Evolutionary conservation across 495 filamentous ascomycete species (phyloP), one percentile per base, ranked within the genome.

Genomic region (Evernia prunastri): DNA sequence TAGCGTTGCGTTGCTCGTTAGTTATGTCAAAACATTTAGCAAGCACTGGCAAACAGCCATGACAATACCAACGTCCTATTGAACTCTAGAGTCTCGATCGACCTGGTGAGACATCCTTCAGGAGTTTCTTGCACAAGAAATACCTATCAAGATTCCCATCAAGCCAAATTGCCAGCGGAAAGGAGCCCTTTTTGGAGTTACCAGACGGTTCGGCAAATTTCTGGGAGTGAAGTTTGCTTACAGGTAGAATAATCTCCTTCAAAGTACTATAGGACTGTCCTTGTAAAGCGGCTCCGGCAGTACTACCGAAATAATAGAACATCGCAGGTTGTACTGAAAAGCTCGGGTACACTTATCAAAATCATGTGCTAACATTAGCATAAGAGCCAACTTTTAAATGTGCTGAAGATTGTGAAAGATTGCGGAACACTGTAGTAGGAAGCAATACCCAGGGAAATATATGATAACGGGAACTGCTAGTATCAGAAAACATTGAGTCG

Each of bases 61-160:
- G 27, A 62, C 42, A 31, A 62, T 62, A 35, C 60, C 60, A 18
- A 62, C 31, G 17, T 62, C 40, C 33, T 23, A 18, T 43, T 62
- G 45, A 5, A 62, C 33, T 25, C 58, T 60, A 23, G 20, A 5
- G 9, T 17, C 47, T 53, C 47, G 20, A n/a, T 53, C 47, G 18
- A 17, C 27, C 27, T 9, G 9, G 6, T 18, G 27, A n/a, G 6
- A 29, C 27, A 53, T 6, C 5, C 6, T 7, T 9, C 20, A 29
- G 27, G 5, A 12, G 7, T 7, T 12, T 12, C 36, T 37, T 37
- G 36, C 36, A 37, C 36, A 37, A 37, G 6, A 12, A 37, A 37
- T 37, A 12, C 47, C 18, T 18, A 53, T 17, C 47, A 7, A 53
- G 47, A 6, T n/a, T n/a, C n/a, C n/a, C n/a, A n/a, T n/a, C n/a